Evolutionary conservation across 169 alveolate genomes (phyloP).

Genomic region (Plasmodium vinckei): DNA sequence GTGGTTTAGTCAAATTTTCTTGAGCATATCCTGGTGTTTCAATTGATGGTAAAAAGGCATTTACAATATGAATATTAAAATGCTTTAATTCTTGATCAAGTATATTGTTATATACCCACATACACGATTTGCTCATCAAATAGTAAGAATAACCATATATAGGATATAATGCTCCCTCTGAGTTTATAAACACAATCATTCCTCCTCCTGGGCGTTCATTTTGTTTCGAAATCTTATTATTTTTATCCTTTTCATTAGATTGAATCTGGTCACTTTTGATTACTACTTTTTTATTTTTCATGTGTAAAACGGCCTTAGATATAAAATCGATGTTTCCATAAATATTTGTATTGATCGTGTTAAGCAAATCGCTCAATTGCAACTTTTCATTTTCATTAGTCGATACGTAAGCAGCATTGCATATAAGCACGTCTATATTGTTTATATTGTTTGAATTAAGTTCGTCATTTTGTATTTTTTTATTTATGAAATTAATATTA

Average conservation of each 20-base stretch:
- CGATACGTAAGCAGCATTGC: conserved; percentile 71
- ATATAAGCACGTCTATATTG: conserved; percentile 54
- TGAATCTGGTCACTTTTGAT: too few species aligned
- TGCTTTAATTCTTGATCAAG: conserved; percentile 66
- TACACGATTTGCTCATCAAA: conserved; percentile 54
- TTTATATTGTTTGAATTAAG: neutral
- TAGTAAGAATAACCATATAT: conserved; percentile 62
- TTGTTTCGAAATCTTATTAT: too few species aligned
- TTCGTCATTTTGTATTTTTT: conserved; percentile 10
- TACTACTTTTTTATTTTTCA: conserved; percentile 33
- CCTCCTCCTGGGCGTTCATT: conserved; percentile 4
- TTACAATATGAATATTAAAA: conserved; percentile 38
- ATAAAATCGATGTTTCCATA: conserved; percentile 53
- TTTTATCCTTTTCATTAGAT: too few species aligned
- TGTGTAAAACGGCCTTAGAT: conserved; percentile 20
- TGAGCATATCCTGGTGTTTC: conserved; percentile 52
- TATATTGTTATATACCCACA: conserved; percentile 67
- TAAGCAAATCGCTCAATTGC: conserved; percentile 40
- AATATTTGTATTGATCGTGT: conserved; percentile 55
- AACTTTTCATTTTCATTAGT: conserved; percentile 48
- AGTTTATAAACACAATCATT: conserved; percentile 35
- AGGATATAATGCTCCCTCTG: conserved; percentile 71
- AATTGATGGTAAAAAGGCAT: conserved; percentile 70
- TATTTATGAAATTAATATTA: neutral
- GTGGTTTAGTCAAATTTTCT: conserved; percentile 62